A percentile compares a stretch with the other conserved stretches of the same genome.
phyloP scores from a whole-genome alignment of 2,329 filamentous ascomycete species.

The Venturia effusa region DNA sequence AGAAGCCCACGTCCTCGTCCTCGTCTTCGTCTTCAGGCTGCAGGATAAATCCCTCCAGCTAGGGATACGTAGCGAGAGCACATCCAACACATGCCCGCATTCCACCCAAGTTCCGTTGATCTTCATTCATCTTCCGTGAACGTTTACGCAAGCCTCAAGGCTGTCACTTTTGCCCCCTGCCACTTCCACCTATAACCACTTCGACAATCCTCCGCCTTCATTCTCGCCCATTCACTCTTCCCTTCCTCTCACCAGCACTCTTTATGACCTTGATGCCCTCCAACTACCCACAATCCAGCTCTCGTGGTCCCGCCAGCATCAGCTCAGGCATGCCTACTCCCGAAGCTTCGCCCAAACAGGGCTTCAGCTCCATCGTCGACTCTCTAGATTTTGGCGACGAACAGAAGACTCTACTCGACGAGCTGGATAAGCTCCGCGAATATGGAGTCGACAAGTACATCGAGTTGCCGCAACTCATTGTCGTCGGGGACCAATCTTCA shows the following conservation, averaged over 20 bases:
- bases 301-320: conserved; percentile 2
- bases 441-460: conserved; percentile 11
- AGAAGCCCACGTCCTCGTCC: not conserved
- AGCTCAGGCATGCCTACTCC: conserved; percentile 12
- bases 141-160: conserved; percentile 2
- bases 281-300: not conserved
- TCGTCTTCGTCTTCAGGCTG: not conserved
- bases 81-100: not conserved
- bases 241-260: not conserved
- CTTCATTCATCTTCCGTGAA: not conserved
- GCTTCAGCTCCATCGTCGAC: conserved; percentile 7
- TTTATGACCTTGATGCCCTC: not conserved
- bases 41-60: not conserved
- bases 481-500: conserved; percentile 18
- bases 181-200: not conserved
- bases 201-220: not conserved
- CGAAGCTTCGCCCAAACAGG: conserved; percentile 6
- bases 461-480: conserved; percentile 16
- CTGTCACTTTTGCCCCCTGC: not conserved
- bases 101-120: not conserved
- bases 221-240: not conserved
- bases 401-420: conserved; percentile 11
- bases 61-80: not conserved
- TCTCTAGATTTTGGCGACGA: conserved; percentile 11
- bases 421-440: conserved; percentile 11